Conservation (phyloP, 345 rosid species). For the Boechera stricta region DNA sequence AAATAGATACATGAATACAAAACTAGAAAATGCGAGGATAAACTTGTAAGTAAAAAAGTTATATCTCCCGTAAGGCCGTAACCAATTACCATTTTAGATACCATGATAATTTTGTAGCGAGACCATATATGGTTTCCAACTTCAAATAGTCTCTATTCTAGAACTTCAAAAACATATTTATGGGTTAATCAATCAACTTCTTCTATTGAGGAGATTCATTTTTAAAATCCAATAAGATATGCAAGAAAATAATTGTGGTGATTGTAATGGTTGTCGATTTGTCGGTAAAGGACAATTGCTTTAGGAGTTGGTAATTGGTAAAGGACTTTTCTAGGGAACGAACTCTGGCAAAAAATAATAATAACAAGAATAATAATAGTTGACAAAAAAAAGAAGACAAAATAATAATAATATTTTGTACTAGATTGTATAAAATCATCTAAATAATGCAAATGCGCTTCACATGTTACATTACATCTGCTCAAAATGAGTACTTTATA, state of each 20-base stretch:
- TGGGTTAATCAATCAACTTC: neutral
- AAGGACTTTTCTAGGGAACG: slow-evolving; percentile 30
- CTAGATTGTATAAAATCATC: slow-evolving; percentile 23
- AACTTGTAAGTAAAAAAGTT: no score
- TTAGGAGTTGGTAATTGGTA: slow-evolving; percentile 45
- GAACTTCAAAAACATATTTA: neutral
- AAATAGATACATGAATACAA: no score
- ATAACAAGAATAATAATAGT: neutral
- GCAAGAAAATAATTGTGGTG: slow-evolving; percentile 32
- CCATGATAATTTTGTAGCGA: neutral
- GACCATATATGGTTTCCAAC: neutral
- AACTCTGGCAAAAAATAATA: slow-evolving; percentile 1
- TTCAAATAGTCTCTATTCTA: neutral
- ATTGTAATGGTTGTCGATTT: slow-evolving; percentile 31
- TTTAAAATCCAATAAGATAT: slow-evolving; percentile 1
- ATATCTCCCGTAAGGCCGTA: neutral
- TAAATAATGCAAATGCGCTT: neutral
- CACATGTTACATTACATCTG: neutral
- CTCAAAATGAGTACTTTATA: neutral
- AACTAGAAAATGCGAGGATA: neutral
- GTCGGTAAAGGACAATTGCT: slow-evolving; percentile 48
- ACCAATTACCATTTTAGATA: neutral
- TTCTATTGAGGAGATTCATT: neutral
- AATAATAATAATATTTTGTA: neutral
- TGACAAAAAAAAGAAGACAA: no score